Percentiles rank a stretch among this genome's conserved stretches.
phyloP scores from a whole-genome alignment of 225 moss, liverwort and hornwort species.

The Pseudisothecium myosuroides region DNA sequence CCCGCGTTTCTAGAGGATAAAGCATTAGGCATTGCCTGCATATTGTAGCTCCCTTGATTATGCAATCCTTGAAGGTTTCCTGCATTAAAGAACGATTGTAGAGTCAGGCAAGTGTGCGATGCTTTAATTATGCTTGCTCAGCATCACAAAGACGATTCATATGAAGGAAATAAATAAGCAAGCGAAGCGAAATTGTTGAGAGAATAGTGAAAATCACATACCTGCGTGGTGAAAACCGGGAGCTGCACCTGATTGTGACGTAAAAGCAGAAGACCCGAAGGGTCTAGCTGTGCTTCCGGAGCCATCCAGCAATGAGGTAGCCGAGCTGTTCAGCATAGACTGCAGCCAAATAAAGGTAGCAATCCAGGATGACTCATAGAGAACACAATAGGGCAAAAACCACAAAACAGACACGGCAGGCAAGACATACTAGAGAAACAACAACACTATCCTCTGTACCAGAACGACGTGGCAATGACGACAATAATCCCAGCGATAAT shows the following conservation, averaged over 20 bases:
- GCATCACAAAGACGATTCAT: neutral
- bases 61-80: constrained; percentile 79
- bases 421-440: neutral
- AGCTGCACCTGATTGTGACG: constrained; percentile 67
- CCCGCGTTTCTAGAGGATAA: constrained; percentile 79
- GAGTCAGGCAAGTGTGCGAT: neutral
- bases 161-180: neutral
- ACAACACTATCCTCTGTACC: neutral
- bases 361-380: neutral
- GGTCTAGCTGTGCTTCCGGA: constrained; percentile 79
- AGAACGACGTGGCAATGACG: neutral
- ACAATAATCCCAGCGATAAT: neutral
- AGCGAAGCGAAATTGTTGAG: neutral
- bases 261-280: constrained; percentile 68
- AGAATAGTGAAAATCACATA: neutral
- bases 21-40: constrained; percentile 81
- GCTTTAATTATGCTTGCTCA: neutral
- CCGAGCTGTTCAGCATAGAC: constrained; percentile 94
- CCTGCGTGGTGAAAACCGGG: constrained; percentile 92
- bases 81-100: constrained; percentile 8
- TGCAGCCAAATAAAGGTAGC: constrained; percentile 19
- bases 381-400: neutral
- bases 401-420: neutral
- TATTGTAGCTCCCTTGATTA: constrained; percentile 74
- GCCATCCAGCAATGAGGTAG: constrained; percentile 78